Conservation (phyloP, 2,329 filamentous ascomycete species). For the Colletotrichum sp. region DNA sequence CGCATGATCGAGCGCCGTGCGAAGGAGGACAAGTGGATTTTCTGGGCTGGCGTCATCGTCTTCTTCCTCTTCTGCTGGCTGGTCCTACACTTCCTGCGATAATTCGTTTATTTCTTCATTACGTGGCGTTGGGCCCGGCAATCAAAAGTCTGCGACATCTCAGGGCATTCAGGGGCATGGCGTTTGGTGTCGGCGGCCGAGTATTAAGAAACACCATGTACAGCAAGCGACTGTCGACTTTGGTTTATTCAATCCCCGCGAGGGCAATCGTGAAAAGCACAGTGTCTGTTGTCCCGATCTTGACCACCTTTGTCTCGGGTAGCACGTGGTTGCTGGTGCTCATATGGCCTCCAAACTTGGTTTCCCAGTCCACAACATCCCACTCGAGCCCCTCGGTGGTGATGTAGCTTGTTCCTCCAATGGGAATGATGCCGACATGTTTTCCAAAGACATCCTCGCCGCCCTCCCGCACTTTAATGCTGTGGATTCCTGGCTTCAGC, state of each 20-base stretch:
- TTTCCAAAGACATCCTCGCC: constrained; percentile 67
- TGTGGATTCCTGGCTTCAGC: constrained; percentile 71
- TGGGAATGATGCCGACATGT: constrained; percentile 85
- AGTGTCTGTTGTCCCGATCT: constrained; percentile 65
- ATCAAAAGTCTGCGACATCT: neutral
- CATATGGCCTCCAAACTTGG: constrained; percentile 73
- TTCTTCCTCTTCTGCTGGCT: constrained; percentile 95
- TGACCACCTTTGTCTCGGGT: constrained; percentile 62
- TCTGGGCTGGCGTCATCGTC: constrained; percentile 82
- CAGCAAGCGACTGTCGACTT: constrained; percentile 11
- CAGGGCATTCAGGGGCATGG: constrained; percentile 4
- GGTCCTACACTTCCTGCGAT: constrained; percentile 84
- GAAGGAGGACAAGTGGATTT: constrained; percentile 98
- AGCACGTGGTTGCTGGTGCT: constrained; percentile 83
- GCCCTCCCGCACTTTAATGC: constrained; percentile 67
- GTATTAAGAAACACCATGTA: neutral
- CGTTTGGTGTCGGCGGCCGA: constrained; percentile 3
- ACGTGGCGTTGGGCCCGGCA: neutral
- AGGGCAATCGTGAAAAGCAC: constrained; percentile 80
- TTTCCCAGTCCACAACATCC: constrained; percentile 86
- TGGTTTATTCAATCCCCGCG: constrained; percentile 23
- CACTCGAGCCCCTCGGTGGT: constrained; percentile 84
- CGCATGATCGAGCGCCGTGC: constrained; percentile 93
- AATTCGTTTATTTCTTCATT: constrained; percentile 27
- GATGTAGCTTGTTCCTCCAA: constrained; percentile 80